These are phyloP conservation scores for Pseudocercospora crystallina DNA, from an alignment of 2,329 filamentous ascomycete genomes.

Conservation along the genomic window DNA sequence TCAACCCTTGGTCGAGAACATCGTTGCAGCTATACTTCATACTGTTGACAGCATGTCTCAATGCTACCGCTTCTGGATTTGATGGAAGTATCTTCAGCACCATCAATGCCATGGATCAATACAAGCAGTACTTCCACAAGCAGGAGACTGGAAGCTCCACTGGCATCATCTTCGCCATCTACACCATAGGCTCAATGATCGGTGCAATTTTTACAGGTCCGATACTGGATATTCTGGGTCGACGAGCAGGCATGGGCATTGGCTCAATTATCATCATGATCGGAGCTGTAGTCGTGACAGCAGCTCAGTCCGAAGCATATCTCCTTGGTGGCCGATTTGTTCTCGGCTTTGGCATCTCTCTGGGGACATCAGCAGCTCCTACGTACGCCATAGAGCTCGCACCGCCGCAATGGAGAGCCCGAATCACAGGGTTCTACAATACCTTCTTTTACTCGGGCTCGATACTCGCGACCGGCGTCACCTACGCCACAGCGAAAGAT, in stretches of 20 bases:
- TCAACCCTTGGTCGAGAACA: conserved; percentile 11
- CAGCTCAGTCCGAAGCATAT: conserved; percentile 10
- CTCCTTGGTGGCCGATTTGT: conserved; percentile 17
- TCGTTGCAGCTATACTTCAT: conserved; percentile 12
- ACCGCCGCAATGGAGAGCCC: conserved; percentile 18
- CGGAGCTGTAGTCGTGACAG: conserved; percentile 10
- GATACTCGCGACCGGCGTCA: conserved; percentile 24
- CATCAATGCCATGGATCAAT: conserved; percentile 17
- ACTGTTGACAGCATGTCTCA: conserved; percentile 12
- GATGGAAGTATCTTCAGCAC: conserved; percentile 14
- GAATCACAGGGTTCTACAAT: conserved; percentile 18
- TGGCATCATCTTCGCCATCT: conserved; percentile 52
- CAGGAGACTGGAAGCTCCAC: conserved; percentile 30
- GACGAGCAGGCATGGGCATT: conserved; percentile 11
- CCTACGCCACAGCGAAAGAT: conserved; percentile 22
- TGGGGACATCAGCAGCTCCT: conserved; percentile 17
- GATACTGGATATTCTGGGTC: conserved; percentile 25
- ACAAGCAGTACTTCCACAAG: conserved; percentile 13
- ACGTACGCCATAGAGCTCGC: conserved; percentile 18
- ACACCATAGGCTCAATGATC: conserved; percentile 49
- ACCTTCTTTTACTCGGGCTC: conserved; percentile 12
- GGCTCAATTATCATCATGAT: conserved; percentile 13
- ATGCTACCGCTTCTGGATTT: conserved; percentile 12
- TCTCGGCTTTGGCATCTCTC: conserved; percentile 20
- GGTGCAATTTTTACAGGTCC: conserved; percentile 47